Base-by-base conservation (phyloP, 805 yeast species). In the Kodamaea laetipori region DNA sequence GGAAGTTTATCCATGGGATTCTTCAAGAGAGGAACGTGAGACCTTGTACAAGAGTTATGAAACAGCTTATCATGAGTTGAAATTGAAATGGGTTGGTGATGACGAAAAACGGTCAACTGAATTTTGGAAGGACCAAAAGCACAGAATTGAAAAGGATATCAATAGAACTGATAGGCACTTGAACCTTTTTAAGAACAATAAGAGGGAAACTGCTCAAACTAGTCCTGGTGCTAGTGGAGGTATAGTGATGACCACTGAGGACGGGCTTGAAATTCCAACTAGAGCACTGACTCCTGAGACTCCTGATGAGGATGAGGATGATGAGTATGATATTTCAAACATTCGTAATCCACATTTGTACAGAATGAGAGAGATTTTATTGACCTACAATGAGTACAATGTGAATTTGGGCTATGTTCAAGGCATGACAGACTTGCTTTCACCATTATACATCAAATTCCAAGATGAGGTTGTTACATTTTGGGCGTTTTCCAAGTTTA, bases 371-470 rank as follows among this genome's bases (percentile, higher is more conserved):
- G 90, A 86, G 53, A 85, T 94, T 48, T 71, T 94, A 30, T 73
- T 90, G 44, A 87, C 97, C 0, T 92, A 85, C 57, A 92, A 94
- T 61, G 90, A 86, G 62, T 76, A 82, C 60, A 90, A 94, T 61
- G 73, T 70, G 36, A 84, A 89, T 52, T 66, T 94, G 52, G 99
- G 99, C 0, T 94, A 94, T 57, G 96, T 94, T 13, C 99, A 94
- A 67, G 99, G 99, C 1, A 94, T 94, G 99, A 81, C 94, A 7
- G 99, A 94, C 63, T 69, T 94, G 40, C 68, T 94, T 27, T 85
- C 97, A 0, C 97, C 97, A 0, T 64, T 94, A 2, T 94, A 89
- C 60, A 79, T 75, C 41, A 65, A 58, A 56, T 69, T 53, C 51
- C 75, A 76, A 51, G 95, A 90, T 60, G 96, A 90, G 52, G 69